Base-by-base conservation (phyloP, 495 filamentous ascomycete species). In the Jackrogersella multiformis region DNA sequence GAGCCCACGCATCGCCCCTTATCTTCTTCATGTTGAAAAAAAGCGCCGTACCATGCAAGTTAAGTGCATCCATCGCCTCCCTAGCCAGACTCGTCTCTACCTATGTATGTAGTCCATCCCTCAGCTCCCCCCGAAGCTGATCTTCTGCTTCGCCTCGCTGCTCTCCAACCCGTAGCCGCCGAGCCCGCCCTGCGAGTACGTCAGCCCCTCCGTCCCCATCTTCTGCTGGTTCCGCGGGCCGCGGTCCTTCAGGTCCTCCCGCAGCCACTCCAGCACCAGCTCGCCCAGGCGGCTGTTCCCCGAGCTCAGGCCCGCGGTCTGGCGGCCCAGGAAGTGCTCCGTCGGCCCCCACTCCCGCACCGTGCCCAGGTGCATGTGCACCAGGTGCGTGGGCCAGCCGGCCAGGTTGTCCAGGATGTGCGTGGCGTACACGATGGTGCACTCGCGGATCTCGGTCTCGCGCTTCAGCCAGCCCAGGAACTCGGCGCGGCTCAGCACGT, bases 401-500 rank as follows among this genome's bases (percentile, higher is more conserved):
- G 91, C 92, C 23, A 97, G 76, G 66, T 96, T 96, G 73, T 99
- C 95, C 69, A 99, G 76, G 54, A 99, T 97, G 75, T 99, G 95
- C 16, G 95, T 98, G 21, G 95, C 95, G 77, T 99, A 99, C 23
- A 98, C 94, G 68, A 99, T 90, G 2, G 95, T 97, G 74, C 93
- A 97, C 8, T 85, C 77, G 46, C 96, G 79, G 5, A 71, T 79
- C 80, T 93, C 90, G 0, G 95, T 97, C 84, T 99, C 95, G 18
- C 82, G 82, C 74, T 92, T 91, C 72, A 99, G 73, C 74, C 93
- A 99, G 2, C 80, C 77, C n/a, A 99, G 81, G 75, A 99, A 99
- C 69, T 93, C 89, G 61, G 85, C 85, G 10, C 95, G 83, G 28
- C 86, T 90, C 61, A 97, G 83, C 24, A 99, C 82, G 70, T 99